These are phyloP conservation scores for Penstemon barbatus DNA, from an alignment of 257 asterid genomes.

Conservation along the genomic window DNA sequence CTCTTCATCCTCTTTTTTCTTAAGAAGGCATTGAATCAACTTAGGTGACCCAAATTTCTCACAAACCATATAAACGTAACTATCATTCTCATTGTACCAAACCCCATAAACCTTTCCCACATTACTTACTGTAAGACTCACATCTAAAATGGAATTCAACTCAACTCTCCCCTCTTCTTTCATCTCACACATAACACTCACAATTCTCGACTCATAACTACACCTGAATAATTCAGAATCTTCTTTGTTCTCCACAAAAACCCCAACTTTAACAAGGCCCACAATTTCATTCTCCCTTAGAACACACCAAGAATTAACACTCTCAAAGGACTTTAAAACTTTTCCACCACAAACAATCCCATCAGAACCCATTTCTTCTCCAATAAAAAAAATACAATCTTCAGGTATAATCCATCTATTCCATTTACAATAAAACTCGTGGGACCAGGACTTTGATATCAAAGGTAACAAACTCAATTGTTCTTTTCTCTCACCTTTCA, in stretches of 20 bases:
- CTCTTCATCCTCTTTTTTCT: conserved; percentile 30
- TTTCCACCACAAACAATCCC: conserved; percentile 50
- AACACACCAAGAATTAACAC: conserved; percentile 32
- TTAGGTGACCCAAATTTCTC: conserved; percentile 44
- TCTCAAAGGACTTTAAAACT: conserved; percentile 36
- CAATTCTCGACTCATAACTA: conserved; percentile 59
- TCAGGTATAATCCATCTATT: conserved; percentile 65
- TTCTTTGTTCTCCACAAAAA: conserved; percentile 32
- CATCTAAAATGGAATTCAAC: conserved; percentile 39
- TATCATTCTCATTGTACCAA: conserved; percentile 64
- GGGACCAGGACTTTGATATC: conserved; percentile 50
- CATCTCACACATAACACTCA: conserved; percentile 55
- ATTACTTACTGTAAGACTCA: conserved; percentile 41
- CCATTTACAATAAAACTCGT: conserved; percentile 64
- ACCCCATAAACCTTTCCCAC: conserved; percentile 68
- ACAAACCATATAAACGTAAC: conserved; percentile 52
- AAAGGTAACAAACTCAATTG: conserved; percentile 26
- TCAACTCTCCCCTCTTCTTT: conserved; percentile 45
- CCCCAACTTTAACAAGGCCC: conserved; percentile 60
- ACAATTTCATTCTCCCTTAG: conserved; percentile 51
- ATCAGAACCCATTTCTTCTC: conserved; percentile 20
- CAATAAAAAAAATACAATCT: conserved; percentile 48
- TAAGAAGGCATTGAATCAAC: conserved; percentile 33
- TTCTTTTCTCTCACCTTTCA: conserved; percentile 15
- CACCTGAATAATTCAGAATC: conserved; percentile 35